Evolutionary conservation across 78 protist genomes (phyloP), one percentile per base, ranked within the genome.

Genomic region (Neovahlkampfia damariscottae): DNA sequence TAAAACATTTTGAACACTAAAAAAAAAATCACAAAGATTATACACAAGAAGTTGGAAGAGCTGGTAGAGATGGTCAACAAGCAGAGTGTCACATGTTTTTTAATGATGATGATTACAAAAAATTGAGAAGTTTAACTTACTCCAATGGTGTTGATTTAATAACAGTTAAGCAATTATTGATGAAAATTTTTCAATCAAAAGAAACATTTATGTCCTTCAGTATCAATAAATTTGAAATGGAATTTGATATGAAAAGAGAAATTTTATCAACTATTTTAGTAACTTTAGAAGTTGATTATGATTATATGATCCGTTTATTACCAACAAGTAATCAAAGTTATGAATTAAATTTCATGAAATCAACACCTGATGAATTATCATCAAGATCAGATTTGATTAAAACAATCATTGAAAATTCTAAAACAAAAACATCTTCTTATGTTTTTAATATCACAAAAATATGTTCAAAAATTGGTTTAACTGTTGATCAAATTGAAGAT

Each of bases 31-130:
- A n/a, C n/a, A n/a, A n/a, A n/a, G 0, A n/a, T 1, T 81, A 81
- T n/a, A 0, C 28, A 4, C 85, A 81, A 69, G 85, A 73, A 27
- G 30, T 2, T 32, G 84, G 80, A 0, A 40, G 84, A 10, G 79
- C 74, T 2, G 84, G 84, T 9, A 67, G 84, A n/a, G 84, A 80
- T 41, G 78, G 78, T 28, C 68, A 2, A 50, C 62, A 19, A n/a
- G 62, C 62, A 19, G 34, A 50, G 34, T 50, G 62, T 50, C 62
- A 50, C 19, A 19, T 50, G 19, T n/a, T 50, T 50, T 19, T 50
- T n/a, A 50, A 19, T n/a, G 62, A 50, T 19, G 62, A 50, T 50
- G 62, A 50, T 50, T 50, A 50, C 19, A n/a, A n/a, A 50, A 50
- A 50, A 19, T 19, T 50, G 19, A 19, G 19, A 19, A 50, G 62